A percentile compares a stretch with the other conserved stretches of the same genome.
phyloP scores from a whole-genome alignment of 1,284 basidiomycete genomes.

The Laetiporus sulphureus region DNA sequence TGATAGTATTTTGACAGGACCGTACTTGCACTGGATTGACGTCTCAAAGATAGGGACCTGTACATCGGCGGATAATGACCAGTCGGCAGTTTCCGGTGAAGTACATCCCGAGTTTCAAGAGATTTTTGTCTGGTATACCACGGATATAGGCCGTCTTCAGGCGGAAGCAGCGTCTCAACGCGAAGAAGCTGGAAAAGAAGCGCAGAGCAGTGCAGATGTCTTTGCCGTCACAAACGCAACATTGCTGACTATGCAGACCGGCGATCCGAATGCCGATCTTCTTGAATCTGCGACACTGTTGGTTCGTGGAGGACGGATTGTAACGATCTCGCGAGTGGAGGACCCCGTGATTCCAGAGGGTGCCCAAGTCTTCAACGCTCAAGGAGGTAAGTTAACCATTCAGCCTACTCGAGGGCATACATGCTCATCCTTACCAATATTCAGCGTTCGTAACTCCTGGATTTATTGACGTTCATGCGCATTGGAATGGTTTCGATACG shows the following conservation, averaged over 20 bases:
- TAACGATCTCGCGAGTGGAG: slow-evolving; percentile 35
- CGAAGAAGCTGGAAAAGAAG: slow-evolving; percentile 14
- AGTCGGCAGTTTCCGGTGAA: too few species aligned
- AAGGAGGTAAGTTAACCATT: slow-evolving; percentile 43
- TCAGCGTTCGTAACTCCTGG: slow-evolving; percentile 60
- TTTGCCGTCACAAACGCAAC: slow-evolving; percentile 62
- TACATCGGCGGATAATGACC: slow-evolving; percentile 29
- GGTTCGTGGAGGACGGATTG: slow-evolving; percentile 49
- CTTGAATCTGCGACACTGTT: slow-evolving; percentile 45
- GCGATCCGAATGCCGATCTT: slow-evolving; percentile 36
- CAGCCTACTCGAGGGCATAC: background rate
- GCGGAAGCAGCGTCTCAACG: slow-evolving; percentile 34
- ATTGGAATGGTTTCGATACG: slow-evolving; percentile 51
- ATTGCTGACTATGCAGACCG: slow-evolving; percentile 56
- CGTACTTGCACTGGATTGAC: slow-evolving; percentile 57
- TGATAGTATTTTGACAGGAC: slow-evolving; percentile 36
- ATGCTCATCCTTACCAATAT: too few species aligned
- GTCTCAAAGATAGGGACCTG: slow-evolving; percentile 45
- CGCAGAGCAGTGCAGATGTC: slow-evolving; percentile 30
- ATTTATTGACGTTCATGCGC: slow-evolving; percentile 70
- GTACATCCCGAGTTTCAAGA: slow-evolving; percentile 47
- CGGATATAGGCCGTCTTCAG: slow-evolving; percentile 53
- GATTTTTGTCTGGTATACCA: slow-evolving; percentile 49
- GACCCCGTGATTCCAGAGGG: slow-evolving; percentile 35
- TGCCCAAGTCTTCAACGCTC: slow-evolving; percentile 46